Evolutionary conservation across 352 stramenopile species (phyloP).

Genomic region (Paralagenidium karlingii): DNA sequence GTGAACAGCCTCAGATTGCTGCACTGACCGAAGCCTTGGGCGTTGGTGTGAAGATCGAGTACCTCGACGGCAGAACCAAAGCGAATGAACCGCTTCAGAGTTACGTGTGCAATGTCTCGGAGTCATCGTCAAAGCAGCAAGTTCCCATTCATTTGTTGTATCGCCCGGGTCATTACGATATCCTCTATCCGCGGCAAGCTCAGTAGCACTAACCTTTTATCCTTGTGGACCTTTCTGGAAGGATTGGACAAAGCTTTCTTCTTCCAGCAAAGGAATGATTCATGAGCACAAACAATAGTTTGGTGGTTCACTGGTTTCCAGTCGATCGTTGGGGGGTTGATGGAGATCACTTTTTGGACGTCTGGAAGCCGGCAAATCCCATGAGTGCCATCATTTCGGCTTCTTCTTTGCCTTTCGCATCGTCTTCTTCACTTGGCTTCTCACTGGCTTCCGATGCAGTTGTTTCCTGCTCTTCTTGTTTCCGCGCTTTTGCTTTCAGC

Average conservation of each 20-base stretch:
- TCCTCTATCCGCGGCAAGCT: conserved; percentile 85
- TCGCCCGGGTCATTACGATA: conserved; percentile 92
- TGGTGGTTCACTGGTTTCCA: too few species aligned
- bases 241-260: too few species aligned
- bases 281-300: too few species aligned
- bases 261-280: too few species aligned
- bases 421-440: conserved; percentile 1
- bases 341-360: conserved; percentile 53
- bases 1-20: conserved; percentile 86
- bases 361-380: conserved; percentile 81
- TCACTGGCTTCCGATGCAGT: too few species aligned
- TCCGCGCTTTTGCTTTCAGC: neutral
- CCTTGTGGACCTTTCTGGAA: too few species aligned
- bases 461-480: too few species aligned
- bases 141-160: conserved; percentile 80
- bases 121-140: conserved; percentile 4
- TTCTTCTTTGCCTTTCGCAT: conserved; percentile 25
- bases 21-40: conserved; percentile 86
- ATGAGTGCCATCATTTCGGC: conserved; percentile 88
- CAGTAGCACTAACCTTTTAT: too few species aligned
- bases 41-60: conserved; percentile 86
- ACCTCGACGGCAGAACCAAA: conserved; percentile 80
- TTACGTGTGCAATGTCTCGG: conserved; percentile 27
- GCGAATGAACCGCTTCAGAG: conserved; percentile 34
- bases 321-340: too few species aligned